Percentiles rank a stretch among this genome's conserved stretches.
Evolutionary conservation across 371 early-diverging fungal genomes (phyloP).

Genomic region (Syncephalastrum monosporum): DNA sequence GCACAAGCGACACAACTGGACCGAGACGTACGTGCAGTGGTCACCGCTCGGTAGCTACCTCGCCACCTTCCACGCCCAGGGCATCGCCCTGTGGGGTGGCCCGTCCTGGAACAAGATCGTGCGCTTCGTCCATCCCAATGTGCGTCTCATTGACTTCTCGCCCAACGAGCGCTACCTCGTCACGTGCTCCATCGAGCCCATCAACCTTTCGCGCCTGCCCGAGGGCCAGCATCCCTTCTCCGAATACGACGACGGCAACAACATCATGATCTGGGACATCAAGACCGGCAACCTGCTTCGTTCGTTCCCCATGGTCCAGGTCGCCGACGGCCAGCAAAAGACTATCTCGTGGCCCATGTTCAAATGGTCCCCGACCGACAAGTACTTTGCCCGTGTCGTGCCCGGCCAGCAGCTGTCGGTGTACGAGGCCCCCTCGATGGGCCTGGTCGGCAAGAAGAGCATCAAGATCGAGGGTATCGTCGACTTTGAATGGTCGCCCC

Average conservation of each 20-base stretch:
- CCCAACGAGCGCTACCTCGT: conserved; percentile 92
- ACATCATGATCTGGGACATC: conserved; percentile 89
- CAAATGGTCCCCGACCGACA: conserved; percentile 95
- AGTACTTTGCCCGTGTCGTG: conserved; percentile 89
- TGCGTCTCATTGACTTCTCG: conserved; percentile 90
- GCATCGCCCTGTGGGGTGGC: conserved; percentile 97
- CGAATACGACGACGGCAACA: conserved; percentile 77
- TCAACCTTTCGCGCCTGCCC: conserved; percentile 56
- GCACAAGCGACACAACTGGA: conserved; percentile 85
- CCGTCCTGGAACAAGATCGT: conserved; percentile 88
- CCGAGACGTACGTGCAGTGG: conserved; percentile 93
- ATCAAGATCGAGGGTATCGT: conserved; percentile 87
- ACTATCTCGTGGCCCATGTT: conserved; percentile 93
- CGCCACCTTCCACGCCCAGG: conserved; percentile 91
- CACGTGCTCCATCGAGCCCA: conserved; percentile 90
- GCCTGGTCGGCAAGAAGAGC: conserved; percentile 90
- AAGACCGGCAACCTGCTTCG: conserved; percentile 83
- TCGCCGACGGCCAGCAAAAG: conserved; percentile 49
- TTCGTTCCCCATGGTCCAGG: conserved; percentile 71
- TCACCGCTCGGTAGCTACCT: conserved; percentile 94
- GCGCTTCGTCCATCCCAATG: conserved; percentile 91
- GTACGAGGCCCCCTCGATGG: conserved; percentile 93
- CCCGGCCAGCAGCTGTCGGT: conserved; percentile 81
- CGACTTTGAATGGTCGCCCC: conserved; percentile 92
- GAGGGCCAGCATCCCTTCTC: conserved; percentile 67